These are phyloP conservation scores for Lophiostoma macrostomum DNA, from an alignment of 495 filamentous ascomycete species.

Conservation along the genomic window DNA sequence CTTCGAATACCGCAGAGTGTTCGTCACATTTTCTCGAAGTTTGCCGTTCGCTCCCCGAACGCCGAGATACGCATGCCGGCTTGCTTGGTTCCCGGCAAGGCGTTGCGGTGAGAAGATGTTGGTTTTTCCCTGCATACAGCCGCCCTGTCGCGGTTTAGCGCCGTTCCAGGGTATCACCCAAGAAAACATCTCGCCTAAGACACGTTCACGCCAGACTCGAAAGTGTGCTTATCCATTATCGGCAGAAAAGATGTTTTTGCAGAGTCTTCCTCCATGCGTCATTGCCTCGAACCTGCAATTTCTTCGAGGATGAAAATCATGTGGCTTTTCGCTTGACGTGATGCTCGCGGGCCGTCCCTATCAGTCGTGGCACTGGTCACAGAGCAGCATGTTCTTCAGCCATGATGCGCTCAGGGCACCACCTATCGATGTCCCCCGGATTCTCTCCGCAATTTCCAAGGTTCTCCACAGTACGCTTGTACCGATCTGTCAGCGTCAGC, in stretches of 20 bases:
- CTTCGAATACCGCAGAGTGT: no score
- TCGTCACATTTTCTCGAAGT: neutral
- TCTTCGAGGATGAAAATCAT: no score
- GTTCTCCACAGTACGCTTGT: slow-evolving; percentile 27
- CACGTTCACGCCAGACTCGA: neutral
- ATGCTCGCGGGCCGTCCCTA: slow-evolving; percentile 5
- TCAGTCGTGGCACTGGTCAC: slow-evolving; percentile 7
- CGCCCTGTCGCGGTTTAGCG: slow-evolving; percentile 16
- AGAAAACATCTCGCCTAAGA: neutral
- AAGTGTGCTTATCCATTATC: no score
- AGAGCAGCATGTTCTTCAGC: slow-evolving; percentile 23
- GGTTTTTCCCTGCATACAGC: neutral
- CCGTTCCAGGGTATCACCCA: neutral
- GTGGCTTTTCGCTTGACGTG: slow-evolving; percentile 18
- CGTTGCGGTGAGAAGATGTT: slow-evolving; percentile 7
- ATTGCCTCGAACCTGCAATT: no score
- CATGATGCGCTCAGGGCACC: slow-evolving; percentile 24
- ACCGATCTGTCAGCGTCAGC: slow-evolving; percentile 10
- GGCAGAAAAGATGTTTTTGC: neutral
- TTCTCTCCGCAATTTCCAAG: slow-evolving; percentile 18
- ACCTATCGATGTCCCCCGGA: slow-evolving; percentile 26
- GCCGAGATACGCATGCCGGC: neutral
- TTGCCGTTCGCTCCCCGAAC: neutral
- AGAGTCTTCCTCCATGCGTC: neutral
- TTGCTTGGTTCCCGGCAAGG: neutral